phyloP scores from a whole-genome alignment of 2,329 filamentous ascomycete species.

The Trichophyton simii region DNA sequence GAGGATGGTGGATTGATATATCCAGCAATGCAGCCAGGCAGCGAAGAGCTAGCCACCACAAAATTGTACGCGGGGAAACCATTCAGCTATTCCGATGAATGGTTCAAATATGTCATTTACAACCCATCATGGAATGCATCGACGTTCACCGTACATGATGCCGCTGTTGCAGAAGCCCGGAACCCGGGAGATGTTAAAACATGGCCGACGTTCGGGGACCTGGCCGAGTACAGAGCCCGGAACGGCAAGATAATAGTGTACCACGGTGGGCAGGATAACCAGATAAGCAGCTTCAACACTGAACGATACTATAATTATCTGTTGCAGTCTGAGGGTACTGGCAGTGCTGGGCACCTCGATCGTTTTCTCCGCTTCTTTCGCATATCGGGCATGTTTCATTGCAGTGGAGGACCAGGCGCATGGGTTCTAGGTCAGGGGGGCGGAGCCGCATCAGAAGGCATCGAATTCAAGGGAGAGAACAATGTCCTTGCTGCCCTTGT shows the following conservation, averaged over 20 bases:
- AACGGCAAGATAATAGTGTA: not conserved
- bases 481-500: not conserved
- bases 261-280: not conserved
- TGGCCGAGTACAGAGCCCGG: not conserved
- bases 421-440: constrained; percentile 26
- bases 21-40: constrained; percentile 14
- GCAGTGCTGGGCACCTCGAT: not conserved
- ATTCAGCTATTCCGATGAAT: constrained; percentile 18
- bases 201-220: constrained; percentile 20
- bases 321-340: constrained; percentile 15
- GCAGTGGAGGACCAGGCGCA: constrained; percentile 2
- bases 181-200: constrained; percentile 36
- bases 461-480: not conserved
- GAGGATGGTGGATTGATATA: constrained; percentile 12
- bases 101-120: constrained; percentile 25
- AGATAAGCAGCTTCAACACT: not conserved
- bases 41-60: constrained; percentile 13
- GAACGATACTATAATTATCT: constrained; percentile 19
- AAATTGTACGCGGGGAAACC: constrained; percentile 20
- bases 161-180: constrained; percentile 16
- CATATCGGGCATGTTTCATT: constrained; percentile 4
- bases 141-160: constrained; percentile 8
- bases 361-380: constrained; percentile 3
- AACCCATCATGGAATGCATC: constrained; percentile 25
- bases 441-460: constrained; percentile 2